phyloP scores from a whole-genome alignment of 2,329 filamentous ascomycete species.

The Didymellaceae sp. region DNA sequence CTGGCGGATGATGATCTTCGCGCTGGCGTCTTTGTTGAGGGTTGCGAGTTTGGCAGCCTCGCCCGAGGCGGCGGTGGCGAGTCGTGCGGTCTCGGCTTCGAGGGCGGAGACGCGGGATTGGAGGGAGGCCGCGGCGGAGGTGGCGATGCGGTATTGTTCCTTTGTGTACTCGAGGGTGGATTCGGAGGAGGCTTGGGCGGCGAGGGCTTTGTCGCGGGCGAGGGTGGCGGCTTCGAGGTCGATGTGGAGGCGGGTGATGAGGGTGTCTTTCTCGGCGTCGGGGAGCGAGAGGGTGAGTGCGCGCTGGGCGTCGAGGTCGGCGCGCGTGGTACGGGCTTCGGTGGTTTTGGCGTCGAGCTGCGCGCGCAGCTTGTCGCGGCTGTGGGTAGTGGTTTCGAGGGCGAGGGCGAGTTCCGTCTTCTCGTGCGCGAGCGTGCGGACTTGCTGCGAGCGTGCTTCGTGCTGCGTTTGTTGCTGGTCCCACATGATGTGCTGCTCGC shows the following conservation, averaged over 20 bases:
- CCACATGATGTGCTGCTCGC: slow-evolving; percentile 27
- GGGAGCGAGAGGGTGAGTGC: slow-evolving; percentile 26
- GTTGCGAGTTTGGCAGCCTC: slow-evolving; percentile 26
- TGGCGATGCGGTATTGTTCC: slow-evolving; percentile 58
- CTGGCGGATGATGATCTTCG: slow-evolving; percentile 16
- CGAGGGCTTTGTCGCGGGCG: slow-evolving; percentile 36
- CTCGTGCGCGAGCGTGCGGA: slow-evolving; percentile 27
- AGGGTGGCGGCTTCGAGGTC: slow-evolving; percentile 28
- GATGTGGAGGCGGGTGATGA: slow-evolving; percentile 33
- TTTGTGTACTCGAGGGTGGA: slow-evolving; percentile 64
- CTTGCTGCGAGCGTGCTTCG: slow-evolving; percentile 31
- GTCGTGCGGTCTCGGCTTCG: slow-evolving; percentile 19
- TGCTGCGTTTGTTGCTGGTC: slow-evolving; percentile 35
- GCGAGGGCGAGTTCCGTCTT: slow-evolving; percentile 23
- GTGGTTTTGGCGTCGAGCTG: slow-evolving; percentile 23
- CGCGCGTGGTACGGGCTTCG: slow-evolving; percentile 21
- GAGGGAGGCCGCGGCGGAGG: slow-evolving; percentile 20
- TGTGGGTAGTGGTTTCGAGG: slow-evolving; percentile 23
- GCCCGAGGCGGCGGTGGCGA: slow-evolving; percentile 27
- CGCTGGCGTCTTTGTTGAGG: slow-evolving; percentile 23
- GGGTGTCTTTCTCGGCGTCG: slow-evolving; percentile 28
- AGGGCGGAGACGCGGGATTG: slow-evolving; percentile 21
- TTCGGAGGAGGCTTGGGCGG: slow-evolving; percentile 40
- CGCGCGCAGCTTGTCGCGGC: slow-evolving; percentile 24
- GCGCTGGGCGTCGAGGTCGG: slow-evolving; percentile 30